A percentile compares a stretch with the other conserved stretches of the same genome.
phyloP scores from a whole-genome alignment of 2,329 filamentous ascomycete species.

The Botrytis galanthina region DNA sequence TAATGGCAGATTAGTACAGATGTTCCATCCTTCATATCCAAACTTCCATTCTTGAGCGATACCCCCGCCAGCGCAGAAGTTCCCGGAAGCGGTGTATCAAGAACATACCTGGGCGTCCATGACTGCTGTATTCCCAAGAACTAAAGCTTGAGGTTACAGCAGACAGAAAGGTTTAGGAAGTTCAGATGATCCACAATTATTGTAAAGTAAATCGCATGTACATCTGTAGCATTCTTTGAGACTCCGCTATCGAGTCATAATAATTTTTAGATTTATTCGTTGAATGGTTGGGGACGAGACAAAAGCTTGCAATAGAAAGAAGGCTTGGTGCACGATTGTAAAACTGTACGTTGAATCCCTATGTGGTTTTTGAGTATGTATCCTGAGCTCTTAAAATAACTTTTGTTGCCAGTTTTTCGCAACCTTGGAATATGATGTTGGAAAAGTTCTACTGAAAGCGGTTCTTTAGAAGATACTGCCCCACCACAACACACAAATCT shows the following conservation, averaged over 20 bases:
- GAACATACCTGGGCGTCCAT: constrained; percentile 38
- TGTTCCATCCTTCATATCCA: background rate
- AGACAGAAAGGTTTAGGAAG: constrained; percentile 5
- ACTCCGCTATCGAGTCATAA: constrained; percentile 35
- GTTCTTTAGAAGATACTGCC: constrained; percentile 10
- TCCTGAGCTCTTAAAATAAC: background rate
- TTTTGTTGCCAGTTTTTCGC: background rate
- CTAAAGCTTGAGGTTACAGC: constrained; percentile 20
- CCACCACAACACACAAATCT: constrained; percentile 18
- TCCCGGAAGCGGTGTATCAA: constrained; percentile 20
- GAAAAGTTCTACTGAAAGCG: constrained; percentile 19
- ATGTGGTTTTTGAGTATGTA: constrained; percentile 1
- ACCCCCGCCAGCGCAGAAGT: background rate
- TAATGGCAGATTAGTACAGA: constrained; percentile 23
- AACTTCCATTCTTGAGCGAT: background rate
- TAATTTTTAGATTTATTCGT: constrained; percentile 21
- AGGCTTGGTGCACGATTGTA: background rate
- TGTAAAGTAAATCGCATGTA: constrained; percentile 23
- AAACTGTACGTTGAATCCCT: background rate
- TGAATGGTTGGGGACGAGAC: constrained; percentile 23
- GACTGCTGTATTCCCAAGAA: constrained; percentile 24
- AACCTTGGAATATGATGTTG: constrained; percentile 12
- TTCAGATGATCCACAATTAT: constrained; percentile 29
- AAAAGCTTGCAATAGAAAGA: background rate
- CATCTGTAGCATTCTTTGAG: constrained; percentile 35